Conservation (phyloP, 495 filamentous ascomycete species). For the Penicillium nucicola region DNA sequence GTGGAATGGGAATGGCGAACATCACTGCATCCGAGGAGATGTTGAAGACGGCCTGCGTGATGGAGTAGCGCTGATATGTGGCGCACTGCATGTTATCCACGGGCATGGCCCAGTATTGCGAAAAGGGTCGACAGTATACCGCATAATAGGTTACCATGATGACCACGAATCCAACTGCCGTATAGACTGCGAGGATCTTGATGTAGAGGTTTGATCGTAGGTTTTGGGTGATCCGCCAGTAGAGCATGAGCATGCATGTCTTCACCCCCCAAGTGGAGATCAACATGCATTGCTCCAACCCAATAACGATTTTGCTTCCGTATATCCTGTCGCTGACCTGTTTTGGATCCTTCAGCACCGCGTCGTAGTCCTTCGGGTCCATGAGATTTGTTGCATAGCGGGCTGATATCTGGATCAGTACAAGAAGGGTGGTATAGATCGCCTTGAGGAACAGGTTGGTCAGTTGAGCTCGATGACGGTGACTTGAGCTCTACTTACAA, state of each 20-base stretch:
- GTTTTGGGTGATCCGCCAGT: slow-evolving; percentile 41
- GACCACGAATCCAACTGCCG: slow-evolving; percentile 52
- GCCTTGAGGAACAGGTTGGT: slow-evolving; percentile 16
- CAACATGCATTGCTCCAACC: slow-evolving; percentile 51
- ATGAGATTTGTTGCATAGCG: slow-evolving; percentile 58
- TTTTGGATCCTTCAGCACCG: slow-evolving; percentile 40
- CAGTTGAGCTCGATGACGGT: background rate
- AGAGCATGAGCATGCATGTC: slow-evolving; percentile 50
- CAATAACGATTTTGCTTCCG: slow-evolving; percentile 52
- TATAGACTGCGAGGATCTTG: slow-evolving; percentile 52
- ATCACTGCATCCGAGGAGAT: slow-evolving; percentile 62
- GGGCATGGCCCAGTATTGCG: slow-evolving; percentile 57
- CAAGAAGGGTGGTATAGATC: slow-evolving; percentile 54
- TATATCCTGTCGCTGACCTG: slow-evolving; percentile 42
- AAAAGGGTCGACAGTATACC: slow-evolving; percentile 63
- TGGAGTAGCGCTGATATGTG: slow-evolving; percentile 51
- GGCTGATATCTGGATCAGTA: slow-evolving; percentile 54
- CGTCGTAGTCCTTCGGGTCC: slow-evolving; percentile 47
- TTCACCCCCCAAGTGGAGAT: slow-evolving; percentile 50
- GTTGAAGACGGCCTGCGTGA: slow-evolving; percentile 65
- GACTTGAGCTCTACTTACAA: slow-evolving; percentile 32
- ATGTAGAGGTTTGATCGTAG: slow-evolving; percentile 42
- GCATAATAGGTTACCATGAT: slow-evolving; percentile 62
- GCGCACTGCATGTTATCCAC: slow-evolving; percentile 32
- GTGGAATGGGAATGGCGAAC: slow-evolving; percentile 57